Percentiles rank a stretch among this genome's conserved stretches.
phyloP scores from a whole-genome alignment of 495 filamentous ascomycete genomes.

The Aspergillus mulundensis region DNA sequence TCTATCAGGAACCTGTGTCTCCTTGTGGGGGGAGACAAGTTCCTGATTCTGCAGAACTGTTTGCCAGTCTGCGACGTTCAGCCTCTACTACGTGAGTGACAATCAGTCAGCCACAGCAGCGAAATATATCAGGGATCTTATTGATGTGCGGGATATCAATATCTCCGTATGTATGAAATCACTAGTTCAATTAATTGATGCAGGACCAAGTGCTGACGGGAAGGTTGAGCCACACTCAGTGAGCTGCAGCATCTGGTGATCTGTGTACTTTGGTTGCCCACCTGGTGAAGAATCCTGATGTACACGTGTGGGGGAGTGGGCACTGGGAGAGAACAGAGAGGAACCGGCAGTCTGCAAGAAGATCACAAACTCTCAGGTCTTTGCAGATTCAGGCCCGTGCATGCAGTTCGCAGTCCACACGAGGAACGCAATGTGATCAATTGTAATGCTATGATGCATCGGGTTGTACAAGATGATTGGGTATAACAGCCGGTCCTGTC shows the following conservation, averaged over 20 bases:
- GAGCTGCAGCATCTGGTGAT: background rate
- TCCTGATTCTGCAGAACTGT: too few relatives aligned
- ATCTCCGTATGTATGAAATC: conserved; percentile 4
- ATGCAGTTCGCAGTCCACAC: conserved; percentile 11
- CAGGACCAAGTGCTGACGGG: conserved; percentile 1
- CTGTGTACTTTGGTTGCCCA: background rate
- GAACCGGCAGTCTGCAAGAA: background rate
- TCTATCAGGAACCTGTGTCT: too few relatives aligned
- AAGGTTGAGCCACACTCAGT: background rate
- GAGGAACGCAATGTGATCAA: conserved; percentile 14
- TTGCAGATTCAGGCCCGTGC: background rate
- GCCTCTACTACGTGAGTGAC: too few relatives aligned
- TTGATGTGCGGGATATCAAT: conserved; percentile 8
- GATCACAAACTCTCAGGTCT: background rate
- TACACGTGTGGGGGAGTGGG: conserved; percentile 1
- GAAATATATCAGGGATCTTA: conserved; percentile 7
- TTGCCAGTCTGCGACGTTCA: too few relatives aligned
- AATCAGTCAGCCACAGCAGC: conserved; percentile 12
- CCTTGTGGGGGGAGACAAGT: too few relatives aligned
- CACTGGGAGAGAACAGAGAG: too few relatives aligned
- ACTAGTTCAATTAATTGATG: conserved; percentile 5
- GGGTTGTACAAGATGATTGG: background rate
- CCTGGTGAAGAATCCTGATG: conserved; percentile 1
- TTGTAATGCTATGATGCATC: background rate
- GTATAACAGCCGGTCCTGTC: background rate